Evolutionary conservation across 495 filamentous ascomycete genomes (phyloP).

Genomic region (Trichoderma virens): DNA sequence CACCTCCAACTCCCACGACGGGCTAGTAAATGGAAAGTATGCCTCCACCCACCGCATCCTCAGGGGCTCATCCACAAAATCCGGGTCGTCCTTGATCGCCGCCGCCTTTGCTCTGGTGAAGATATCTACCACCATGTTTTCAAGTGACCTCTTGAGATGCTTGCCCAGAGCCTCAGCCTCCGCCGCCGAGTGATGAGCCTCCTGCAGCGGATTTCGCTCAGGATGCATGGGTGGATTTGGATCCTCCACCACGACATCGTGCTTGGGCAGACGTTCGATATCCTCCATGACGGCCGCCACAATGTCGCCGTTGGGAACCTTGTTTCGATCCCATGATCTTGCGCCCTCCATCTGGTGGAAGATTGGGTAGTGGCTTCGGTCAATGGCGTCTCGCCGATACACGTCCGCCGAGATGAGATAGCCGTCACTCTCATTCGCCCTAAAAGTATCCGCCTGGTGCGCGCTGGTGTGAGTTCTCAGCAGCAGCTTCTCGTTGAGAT

Average conservation of each 20-base stretch:
- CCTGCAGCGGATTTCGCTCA: slow-evolving; percentile 78
- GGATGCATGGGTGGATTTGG: slow-evolving; percentile 71
- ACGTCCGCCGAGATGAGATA: slow-evolving; percentile 94
- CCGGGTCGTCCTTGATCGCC: slow-evolving; percentile 41
- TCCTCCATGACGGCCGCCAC: slow-evolving; percentile 57
- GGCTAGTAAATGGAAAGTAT: slow-evolving; percentile 93
- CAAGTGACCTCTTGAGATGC: slow-evolving; percentile 84
- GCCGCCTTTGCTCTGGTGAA: slow-evolving; percentile 73
- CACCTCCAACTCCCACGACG: slow-evolving; percentile 93
- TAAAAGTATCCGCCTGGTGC: slow-evolving; percentile 84
- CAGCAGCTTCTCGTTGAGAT: slow-evolving; percentile 76
- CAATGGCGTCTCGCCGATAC: slow-evolving; percentile 90
- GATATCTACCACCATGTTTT: slow-evolving; percentile 80
- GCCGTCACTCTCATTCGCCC: slow-evolving; percentile 61
- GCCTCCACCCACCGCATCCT: slow-evolving; percentile 91
- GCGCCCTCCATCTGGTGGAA: slow-evolving; percentile 99
- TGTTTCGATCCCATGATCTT: slow-evolving; percentile 71
- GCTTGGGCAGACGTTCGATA: slow-evolving; percentile 58
- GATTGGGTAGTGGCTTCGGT: slow-evolving; percentile 88
- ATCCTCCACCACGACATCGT: slow-evolving; percentile 72
- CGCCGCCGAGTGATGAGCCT: slow-evolving; percentile 55
- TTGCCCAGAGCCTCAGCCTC: slow-evolving; percentile 78
- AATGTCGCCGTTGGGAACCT: slow-evolving; percentile 50
- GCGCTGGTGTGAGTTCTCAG: slow-evolving; percentile 90
- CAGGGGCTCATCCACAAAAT: slow-evolving; percentile 55